Base-by-base conservation (phyloP, 1,284 basidiomycete species). In the Fomes fomentarius region DNA sequence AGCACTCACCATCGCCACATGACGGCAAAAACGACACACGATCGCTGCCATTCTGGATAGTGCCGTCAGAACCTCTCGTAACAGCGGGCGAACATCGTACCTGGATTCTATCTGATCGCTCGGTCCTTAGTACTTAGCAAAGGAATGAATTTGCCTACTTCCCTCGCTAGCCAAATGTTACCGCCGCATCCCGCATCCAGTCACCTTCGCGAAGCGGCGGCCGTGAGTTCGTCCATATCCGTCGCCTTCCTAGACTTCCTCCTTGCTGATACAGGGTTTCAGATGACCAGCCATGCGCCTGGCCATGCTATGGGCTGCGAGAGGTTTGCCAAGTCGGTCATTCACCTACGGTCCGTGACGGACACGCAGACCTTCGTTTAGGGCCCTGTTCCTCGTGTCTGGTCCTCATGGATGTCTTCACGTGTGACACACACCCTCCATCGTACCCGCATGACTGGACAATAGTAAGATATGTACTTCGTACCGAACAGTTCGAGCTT, bases 11-110 rank as follows among this genome's bases (percentile, higher is more conserved):
- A 34, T 24, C 34, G 12, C 17, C 54, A 45, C 57, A 50, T 56
- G 50, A n/a, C n/a, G n/a, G n/a, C n/a, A n/a, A 25, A 17, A 7
- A n/a, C 30, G 37, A 30, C 28, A 37, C 24, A 24, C 21, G 33
- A n/a, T 12, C 47, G 35, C 39, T 38, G 24, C 7, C 21, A 28
- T 19, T 28, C 28, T 40, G 8, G 8, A 26, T 28, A 14, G 28
- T 15, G 19, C 34, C 31, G 35, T 56, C 52, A 46, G 54, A 52
- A 28, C 22, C 51, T 60, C 24, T 52, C 58, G 58, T 57, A 49
- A 60, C 22, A 12, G 21, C 34, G 49, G 52, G 25, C 45, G 40
- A 52, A 54, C 53, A 47, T 39, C 47, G 39, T 34, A 34, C 46
- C 43, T 47, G 12, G n/a, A 11, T 33, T 10, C 31, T n/a, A n/a